phyloP scores from a whole-genome alignment of 208 protist species.

The Entamoeba histolytica region DNA sequence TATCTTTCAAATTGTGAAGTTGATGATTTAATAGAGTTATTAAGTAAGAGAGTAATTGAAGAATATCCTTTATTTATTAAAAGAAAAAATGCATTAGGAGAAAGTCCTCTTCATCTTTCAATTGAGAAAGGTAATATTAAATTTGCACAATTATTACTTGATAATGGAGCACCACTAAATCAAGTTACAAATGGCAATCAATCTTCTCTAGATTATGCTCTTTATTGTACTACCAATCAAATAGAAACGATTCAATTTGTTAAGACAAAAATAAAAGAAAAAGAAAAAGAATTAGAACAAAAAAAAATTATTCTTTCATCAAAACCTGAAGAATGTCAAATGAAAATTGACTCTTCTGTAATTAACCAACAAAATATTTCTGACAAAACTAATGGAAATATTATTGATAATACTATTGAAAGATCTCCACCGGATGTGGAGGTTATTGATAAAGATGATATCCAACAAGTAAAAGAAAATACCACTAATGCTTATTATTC shows the following conservation, averaged over 20 bases:
- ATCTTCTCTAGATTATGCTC: not conserved
- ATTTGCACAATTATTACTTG: not conserved
- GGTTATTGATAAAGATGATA: not conserved
- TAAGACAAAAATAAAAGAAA: not conserved
- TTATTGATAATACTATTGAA: too few relatives aligned
- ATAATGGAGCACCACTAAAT: not conserved
- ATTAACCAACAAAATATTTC: too few relatives aligned
- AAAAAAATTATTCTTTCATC: not conserved
- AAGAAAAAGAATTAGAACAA: not conserved
- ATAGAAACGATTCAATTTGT: not conserved
- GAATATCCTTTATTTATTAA: not conserved
- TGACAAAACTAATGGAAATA: too few relatives aligned
- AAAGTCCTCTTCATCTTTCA: not conserved
- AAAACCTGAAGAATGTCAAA: too few relatives aligned
- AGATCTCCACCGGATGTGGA: too few relatives aligned
- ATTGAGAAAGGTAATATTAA: not conserved
- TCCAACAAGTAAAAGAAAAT: not conserved
- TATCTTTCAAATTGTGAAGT: not conserved
- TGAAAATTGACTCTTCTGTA: too few relatives aligned
- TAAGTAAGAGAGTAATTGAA: not conserved
- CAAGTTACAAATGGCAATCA: not conserved
- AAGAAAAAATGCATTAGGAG: not conserved
- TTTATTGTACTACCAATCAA: not conserved
- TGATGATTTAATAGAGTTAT: not conserved
- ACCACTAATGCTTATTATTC: not conserved